phyloP scores from a whole-genome alignment of 148 eudicot species.

The Arbutus unedo region DNA sequence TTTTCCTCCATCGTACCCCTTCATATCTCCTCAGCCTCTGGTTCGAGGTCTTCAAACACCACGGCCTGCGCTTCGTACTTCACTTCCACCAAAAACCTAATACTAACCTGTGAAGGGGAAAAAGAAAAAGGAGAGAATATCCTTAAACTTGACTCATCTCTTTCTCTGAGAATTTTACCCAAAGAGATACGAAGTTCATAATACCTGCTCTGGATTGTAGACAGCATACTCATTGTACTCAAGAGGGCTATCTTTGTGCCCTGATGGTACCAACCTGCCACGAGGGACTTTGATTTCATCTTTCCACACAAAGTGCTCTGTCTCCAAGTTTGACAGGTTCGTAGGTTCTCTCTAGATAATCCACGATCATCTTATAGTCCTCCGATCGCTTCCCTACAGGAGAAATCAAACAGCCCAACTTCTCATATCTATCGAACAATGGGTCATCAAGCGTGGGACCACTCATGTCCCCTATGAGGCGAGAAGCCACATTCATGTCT shows the following conservation, averaged over 20 bases:
- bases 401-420: slow-evolving; percentile 54
- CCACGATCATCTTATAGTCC: slow-evolving; percentile 74
- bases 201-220: slow-evolving; percentile 77
- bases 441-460: slow-evolving; percentile 79
- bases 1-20: neutral
- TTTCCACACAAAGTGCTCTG: slow-evolving; percentile 74
- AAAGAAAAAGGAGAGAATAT: neutral
- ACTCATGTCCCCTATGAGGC: slow-evolving; percentile 63
- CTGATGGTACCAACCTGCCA: slow-evolving; percentile 61
- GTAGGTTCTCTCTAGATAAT: slow-evolving; percentile 74
- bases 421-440: slow-evolving; percentile 53
- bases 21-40: neutral
- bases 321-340: slow-evolving; percentile 74
- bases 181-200: neutral
- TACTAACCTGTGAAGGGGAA: slow-evolving; percentile 48
- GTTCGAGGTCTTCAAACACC: neutral
- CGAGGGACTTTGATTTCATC: slow-evolving; percentile 82
- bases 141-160: neutral
- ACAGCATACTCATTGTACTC: slow-evolving; percentile 89
- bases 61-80: slow-evolving; percentile 65
- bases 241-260: slow-evolving; percentile 56
- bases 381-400: slow-evolving; percentile 55
- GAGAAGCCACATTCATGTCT: slow-evolving; percentile 70
- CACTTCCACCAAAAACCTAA: slow-evolving; percentile 80
- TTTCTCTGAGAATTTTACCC: too few species aligned